Percentiles rank a stretch among this genome's conserved stretches.
phyloP scores from a whole-genome alignment of 441 rosid genomes.

The Kokia cookei region DNA sequence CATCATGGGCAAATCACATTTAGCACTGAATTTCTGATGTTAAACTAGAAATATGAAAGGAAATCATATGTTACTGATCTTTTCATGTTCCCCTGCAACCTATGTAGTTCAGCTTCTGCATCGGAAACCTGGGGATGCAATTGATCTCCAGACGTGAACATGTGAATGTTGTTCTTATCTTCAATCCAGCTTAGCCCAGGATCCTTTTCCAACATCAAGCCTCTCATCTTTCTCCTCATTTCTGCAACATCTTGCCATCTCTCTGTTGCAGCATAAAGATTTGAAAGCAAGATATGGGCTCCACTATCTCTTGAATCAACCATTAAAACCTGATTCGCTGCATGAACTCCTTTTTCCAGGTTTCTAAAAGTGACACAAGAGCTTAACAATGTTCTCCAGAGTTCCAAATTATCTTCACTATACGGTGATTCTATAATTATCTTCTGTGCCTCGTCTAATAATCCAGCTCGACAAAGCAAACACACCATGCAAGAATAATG shows the following conservation, averaged over 20 bases:
- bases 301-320: constrained; percentile 58
- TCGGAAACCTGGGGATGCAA: constrained; percentile 28
- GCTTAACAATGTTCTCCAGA: constrained; percentile 85
- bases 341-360: constrained; percentile 47
- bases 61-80: constrained; percentile 18
- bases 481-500: constrained; percentile 87
- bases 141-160: constrained; percentile 61
- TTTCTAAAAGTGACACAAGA: constrained; percentile 51
- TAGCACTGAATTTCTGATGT: neutral
- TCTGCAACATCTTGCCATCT: constrained; percentile 67
- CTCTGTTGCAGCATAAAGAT: constrained; percentile 60
- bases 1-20: neutral
- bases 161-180: constrained; percentile 38
- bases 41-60: constrained; percentile 1
- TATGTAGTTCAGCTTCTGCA: constrained; percentile 42
- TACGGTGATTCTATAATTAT: constrained; percentile 41
- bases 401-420: constrained; percentile 34
- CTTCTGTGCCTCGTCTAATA: constrained; percentile 52
- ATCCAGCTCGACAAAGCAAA: constrained; percentile 71
- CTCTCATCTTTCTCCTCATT: constrained; percentile 61
- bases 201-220: constrained; percentile 47
- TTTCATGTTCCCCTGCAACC: constrained; percentile 46
- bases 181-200: constrained; percentile 93
- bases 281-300: constrained; percentile 59
- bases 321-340: constrained; percentile 56